Evolutionary conservation across 1,139 yeast species (phyloP).

Genomic region (Sugiyamaella castrensis): DNA sequence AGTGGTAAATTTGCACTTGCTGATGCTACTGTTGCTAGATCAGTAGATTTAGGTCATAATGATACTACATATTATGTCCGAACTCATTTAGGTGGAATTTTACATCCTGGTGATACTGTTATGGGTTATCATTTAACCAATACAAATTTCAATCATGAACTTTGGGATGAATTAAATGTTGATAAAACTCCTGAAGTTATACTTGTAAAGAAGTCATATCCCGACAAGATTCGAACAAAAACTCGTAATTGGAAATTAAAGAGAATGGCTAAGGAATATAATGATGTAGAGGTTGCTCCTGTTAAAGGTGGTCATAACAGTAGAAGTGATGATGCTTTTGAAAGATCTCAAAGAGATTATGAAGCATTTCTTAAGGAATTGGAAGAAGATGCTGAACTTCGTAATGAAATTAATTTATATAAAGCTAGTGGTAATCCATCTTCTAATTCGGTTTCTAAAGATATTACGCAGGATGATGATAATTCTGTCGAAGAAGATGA

Average conservation of each 20-base stretch:
- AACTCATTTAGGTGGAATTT: constrained; percentile 87
- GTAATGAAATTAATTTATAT: constrained; percentile 82
- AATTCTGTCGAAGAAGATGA: constrained; percentile 20
- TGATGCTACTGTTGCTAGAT: constrained; percentile 85
- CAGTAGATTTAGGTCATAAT: constrained; percentile 83
- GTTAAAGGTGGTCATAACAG: constrained; percentile 38
- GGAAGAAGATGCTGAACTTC: constrained; percentile 90
- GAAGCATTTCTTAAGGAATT: constrained; percentile 78
- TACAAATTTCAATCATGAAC: constrained; percentile 81
- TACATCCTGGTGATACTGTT: constrained; percentile 96
- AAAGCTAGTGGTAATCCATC: constrained; percentile 43
- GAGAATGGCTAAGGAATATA: constrained; percentile 97
- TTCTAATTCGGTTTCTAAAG: constrained; percentile 11
- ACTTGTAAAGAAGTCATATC: constrained; percentile 86
- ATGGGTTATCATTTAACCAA: constrained; percentile 84
- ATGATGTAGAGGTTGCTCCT: constrained; percentile 44
- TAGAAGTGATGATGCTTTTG: constrained; percentile 63
- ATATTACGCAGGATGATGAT: constrained; percentile 47
- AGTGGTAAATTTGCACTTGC: constrained; percentile 81
- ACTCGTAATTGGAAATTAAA: constrained; percentile 90
- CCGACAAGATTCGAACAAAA: constrained; percentile 67
- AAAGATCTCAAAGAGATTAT: constrained; percentile 87
- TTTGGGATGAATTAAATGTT: constrained; percentile 73
- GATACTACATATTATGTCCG: constrained; percentile 79
- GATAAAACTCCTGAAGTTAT: constrained; percentile 72